Percentiles rank a stretch among this genome's conserved stretches.
Evolutionary conservation across 768 basidiomycete species (phyloP).

Genomic region (Pleurotus giganteus): DNA sequence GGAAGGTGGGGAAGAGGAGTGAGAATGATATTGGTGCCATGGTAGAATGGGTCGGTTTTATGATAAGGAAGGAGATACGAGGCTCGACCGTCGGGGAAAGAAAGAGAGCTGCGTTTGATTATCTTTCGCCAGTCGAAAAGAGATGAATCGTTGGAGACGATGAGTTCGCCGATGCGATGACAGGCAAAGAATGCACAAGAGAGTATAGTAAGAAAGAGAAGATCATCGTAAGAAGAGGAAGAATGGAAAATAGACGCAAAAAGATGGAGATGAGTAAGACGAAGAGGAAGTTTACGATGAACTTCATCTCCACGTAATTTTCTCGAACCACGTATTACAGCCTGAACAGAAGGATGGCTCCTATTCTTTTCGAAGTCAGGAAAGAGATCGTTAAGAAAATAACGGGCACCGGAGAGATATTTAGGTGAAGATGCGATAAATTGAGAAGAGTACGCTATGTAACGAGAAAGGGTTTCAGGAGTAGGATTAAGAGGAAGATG

Average conservation of each 20-base stretch:
- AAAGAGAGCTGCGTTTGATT: slow-evolving; percentile 20
- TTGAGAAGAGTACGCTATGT: slow-evolving; percentile 30
- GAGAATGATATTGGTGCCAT: slow-evolving; percentile 21
- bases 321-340: slow-evolving; percentile 18
- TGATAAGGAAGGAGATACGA: slow-evolving; percentile 28
- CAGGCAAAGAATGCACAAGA: slow-evolving; percentile 23
- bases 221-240: not conserved
- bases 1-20: slow-evolving; percentile 15
- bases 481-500: slow-evolving; percentile 27
- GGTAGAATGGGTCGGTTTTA: slow-evolving; percentile 26
- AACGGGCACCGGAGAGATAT: slow-evolving; percentile 22
- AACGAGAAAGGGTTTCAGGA: slow-evolving; percentile 32
- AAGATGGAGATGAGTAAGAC: not conserved
- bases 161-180: slow-evolving; percentile 22
- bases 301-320: slow-evolving; percentile 13
- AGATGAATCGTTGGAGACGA: slow-evolving; percentile 13
- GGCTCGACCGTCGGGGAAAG: slow-evolving; percentile 11
- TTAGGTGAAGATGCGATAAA: slow-evolving; percentile 14
- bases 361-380: slow-evolving; percentile 21
- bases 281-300: slow-evolving; percentile 12
- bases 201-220: not conserved
- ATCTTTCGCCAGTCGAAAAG: slow-evolving; percentile 24
- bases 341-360: slow-evolving; percentile 15
- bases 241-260: not conserved
- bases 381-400: slow-evolving; percentile 21